phyloP scores from a whole-genome alignment of 1,284 basidiomycete species.

The Cutaneotrichosporon cyanovorans region DNA sequence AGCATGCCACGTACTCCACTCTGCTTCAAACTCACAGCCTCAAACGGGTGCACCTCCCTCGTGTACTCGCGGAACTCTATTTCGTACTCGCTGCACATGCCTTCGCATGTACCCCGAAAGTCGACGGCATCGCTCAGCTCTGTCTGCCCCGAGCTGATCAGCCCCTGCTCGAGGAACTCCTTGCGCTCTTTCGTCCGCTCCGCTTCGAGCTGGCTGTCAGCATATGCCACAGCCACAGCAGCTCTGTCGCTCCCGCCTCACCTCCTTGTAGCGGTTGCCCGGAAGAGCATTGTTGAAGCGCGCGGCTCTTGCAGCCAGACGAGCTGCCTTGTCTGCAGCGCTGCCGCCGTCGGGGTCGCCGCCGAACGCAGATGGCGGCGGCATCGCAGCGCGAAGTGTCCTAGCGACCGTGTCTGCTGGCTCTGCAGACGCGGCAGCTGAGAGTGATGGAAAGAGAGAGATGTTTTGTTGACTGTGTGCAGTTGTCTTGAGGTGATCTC shows the following conservation, averaged over 20 bases:
- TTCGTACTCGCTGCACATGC: slow-evolving; percentile 94
- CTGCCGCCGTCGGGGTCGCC: slow-evolving; percentile 34
- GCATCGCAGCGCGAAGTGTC: not conserved
- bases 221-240: no score
- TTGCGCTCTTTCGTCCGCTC: slow-evolving; percentile 64
- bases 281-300: slow-evolving; percentile 41
- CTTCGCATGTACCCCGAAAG: slow-evolving; percentile 79
- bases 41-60: slow-evolving; percentile 79
- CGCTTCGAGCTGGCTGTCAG: slow-evolving; percentile 47
- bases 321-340: slow-evolving; percentile 20
- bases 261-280: slow-evolving; percentile 44
- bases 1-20: slow-evolving; percentile 1
- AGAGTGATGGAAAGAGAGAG: not conserved
- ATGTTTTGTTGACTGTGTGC: no score
- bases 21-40: slow-evolving; percentile 56
- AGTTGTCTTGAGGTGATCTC: no score
- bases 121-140: slow-evolving; percentile 79
- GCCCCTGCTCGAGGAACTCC: slow-evolving; percentile 69
- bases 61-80: slow-evolving; percentile 82
- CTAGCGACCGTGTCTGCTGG: slow-evolving; percentile 3
- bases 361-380: not conserved
- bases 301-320: slow-evolving; percentile 35
- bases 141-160: slow-evolving; percentile 79
- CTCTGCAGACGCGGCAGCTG: slow-evolving; percentile 4
- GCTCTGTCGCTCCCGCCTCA: no score